phyloP scores from a whole-genome alignment of 208 protist genomes.

The Leishmania amazonensis region DNA sequence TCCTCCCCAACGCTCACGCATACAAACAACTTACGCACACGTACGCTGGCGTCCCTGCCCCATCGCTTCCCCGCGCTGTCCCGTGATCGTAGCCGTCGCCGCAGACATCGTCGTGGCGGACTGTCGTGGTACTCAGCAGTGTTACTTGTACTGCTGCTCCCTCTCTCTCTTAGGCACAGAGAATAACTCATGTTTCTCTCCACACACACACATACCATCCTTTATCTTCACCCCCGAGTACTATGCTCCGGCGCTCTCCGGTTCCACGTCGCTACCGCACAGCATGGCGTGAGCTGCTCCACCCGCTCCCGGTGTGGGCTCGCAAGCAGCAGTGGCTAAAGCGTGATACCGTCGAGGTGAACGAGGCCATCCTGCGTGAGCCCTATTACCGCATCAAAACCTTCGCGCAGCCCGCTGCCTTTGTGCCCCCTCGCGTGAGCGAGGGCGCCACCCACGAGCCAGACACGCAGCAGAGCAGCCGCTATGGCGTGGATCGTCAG shows the following conservation, averaged over 20 bases:
- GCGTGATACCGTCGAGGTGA: slow-evolving; percentile 83
- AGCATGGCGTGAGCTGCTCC: slow-evolving; percentile 87
- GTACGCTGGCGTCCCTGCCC: neutral
- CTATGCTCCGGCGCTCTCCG: slow-evolving; percentile 45
- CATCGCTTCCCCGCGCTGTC: neutral
- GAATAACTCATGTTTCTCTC: too few species aligned
- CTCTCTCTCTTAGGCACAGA: neutral
- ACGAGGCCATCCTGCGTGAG: slow-evolving; percentile 71
- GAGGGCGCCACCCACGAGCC: slow-evolving; percentile 19
- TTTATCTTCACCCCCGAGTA: neutral
- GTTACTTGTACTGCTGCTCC: neutral
- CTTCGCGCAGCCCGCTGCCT: slow-evolving; percentile 31
- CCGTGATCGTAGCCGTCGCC: neutral
- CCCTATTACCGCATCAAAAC: slow-evolving; percentile 89
- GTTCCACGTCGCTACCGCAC: slow-evolving; percentile 61
- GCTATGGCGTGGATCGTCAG: slow-evolving; percentile 35
- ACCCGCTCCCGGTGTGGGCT: slow-evolving; percentile 65
- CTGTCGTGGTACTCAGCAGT: neutral
- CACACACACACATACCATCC: neutral
- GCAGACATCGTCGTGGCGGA: neutral
- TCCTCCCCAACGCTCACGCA: neutral
- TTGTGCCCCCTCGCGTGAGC: slow-evolving; percentile 2
- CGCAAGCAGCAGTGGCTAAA: slow-evolving; percentile 85
- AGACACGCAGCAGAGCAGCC: slow-evolving; percentile 28
- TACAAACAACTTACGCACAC: neutral